phyloP scores from a whole-genome alignment of 2,329 filamentous ascomycete genomes.

The Cordyceps pruinosa region DNA sequence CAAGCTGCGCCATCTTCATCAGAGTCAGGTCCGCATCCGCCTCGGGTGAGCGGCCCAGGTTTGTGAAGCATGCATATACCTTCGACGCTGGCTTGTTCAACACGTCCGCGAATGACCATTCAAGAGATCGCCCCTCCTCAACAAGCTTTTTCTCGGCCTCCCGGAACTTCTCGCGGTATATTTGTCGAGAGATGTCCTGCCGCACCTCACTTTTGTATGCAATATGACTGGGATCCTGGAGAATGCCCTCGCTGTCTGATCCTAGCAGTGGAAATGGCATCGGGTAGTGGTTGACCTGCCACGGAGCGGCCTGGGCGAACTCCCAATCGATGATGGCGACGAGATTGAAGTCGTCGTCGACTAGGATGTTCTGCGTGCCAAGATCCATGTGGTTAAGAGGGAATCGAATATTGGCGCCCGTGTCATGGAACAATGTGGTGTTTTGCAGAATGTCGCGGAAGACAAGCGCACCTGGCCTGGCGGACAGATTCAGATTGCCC shows the following conservation, averaged over 20 bases:
- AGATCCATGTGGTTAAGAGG: slow-evolving; percentile 28
- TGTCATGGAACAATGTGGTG: slow-evolving; percentile 17
- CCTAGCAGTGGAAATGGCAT: slow-evolving; percentile 24
- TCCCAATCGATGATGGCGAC: slow-evolving; percentile 28
- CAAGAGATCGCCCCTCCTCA: not conserved
- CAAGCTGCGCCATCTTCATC: slow-evolving; percentile 12
- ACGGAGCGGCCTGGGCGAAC: slow-evolving; percentile 25
- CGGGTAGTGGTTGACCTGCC: slow-evolving; percentile 24
- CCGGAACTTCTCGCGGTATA: slow-evolving; percentile 16
- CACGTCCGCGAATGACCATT: slow-evolving; percentile 9
- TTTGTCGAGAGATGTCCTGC: slow-evolving; percentile 12
- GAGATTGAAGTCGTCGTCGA: slow-evolving; percentile 25
- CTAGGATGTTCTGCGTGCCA: slow-evolving; percentile 27
- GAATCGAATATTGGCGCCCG: slow-evolving; percentile 10
- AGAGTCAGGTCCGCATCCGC: slow-evolving; percentile 9
- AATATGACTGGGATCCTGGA: slow-evolving; percentile 16
- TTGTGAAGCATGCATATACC: slow-evolving; percentile 15
- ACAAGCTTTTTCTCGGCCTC: slow-evolving; percentile 14
- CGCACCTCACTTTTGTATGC: slow-evolving; percentile 16
- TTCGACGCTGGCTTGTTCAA: slow-evolving; percentile 17
- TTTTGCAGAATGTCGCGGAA: slow-evolving; percentile 21
- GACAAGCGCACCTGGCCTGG: slow-evolving; percentile 14
- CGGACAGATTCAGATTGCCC: too few relatives aligned
- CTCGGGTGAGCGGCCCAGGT: slow-evolving; percentile 4
- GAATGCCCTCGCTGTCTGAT: slow-evolving; percentile 15